Percentiles rank a stretch among this genome's conserved stretches.
Conservation (phyloP, 306 rosid genomes). For the Senna tora region DNA sequence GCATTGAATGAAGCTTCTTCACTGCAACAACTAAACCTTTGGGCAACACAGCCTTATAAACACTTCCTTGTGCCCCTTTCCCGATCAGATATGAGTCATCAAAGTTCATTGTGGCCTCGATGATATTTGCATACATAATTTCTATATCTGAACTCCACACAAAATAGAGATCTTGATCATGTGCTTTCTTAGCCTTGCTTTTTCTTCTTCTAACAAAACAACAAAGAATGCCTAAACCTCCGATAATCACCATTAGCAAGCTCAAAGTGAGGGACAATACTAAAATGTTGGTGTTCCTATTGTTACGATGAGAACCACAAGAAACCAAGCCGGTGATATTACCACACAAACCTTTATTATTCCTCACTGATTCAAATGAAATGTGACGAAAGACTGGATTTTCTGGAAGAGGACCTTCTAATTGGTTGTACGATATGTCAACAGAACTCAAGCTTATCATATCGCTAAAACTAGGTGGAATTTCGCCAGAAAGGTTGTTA, state of each 20-base stretch:
- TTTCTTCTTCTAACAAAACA: not conserved
- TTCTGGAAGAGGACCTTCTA: not conserved
- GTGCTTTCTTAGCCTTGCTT: not conserved
- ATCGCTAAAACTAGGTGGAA: conserved; percentile 32
- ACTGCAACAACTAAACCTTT: not conserved
- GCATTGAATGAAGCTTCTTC: conserved; percentile 5
- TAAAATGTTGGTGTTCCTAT: too few relatives aligned
- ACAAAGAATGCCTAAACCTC: not conserved
- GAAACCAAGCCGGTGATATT: not conserved
- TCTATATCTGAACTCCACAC: not conserved
- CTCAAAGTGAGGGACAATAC: not conserved
- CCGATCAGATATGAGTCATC: not conserved
- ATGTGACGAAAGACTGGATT: not conserved
- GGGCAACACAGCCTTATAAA: not conserved
- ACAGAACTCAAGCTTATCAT: conserved; percentile 31
- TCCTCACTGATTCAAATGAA: not conserved
- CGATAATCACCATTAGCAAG: not conserved
- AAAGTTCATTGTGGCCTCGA: not conserved
- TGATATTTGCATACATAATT: not conserved
- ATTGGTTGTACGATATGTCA: not conserved
- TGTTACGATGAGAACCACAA: too few relatives aligned
- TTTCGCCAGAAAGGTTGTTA: conserved; percentile 39
- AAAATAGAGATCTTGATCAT: not conserved
- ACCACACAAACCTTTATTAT: not conserved
- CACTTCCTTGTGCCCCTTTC: not conserved